Evolutionary conservation across 2,329 filamentous ascomycete genomes (phyloP).

Genomic region (Lachnellula arida): DNA sequence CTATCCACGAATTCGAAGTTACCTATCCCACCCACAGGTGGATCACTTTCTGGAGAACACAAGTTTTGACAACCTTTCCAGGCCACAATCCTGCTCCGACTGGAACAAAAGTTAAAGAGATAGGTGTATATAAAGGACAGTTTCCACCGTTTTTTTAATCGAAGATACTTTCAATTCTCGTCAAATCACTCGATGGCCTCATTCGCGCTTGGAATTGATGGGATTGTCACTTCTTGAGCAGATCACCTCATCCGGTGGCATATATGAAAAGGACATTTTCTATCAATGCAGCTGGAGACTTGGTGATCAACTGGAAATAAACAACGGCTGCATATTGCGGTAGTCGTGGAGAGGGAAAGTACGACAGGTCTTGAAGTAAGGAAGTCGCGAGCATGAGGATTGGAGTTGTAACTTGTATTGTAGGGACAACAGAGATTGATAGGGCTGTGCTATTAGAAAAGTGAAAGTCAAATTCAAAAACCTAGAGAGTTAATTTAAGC

Average conservation of each 20-base stretch:
- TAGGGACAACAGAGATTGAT: constrained; percentile 39
- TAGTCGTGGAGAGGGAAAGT: constrained; percentile 38
- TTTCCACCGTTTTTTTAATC: constrained; percentile 58
- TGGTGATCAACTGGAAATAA: constrained; percentile 43
- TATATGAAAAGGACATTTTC: constrained; percentile 42
- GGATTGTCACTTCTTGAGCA: constrained; percentile 36
- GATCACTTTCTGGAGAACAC: constrained; percentile 41
- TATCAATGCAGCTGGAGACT: constrained; percentile 38
- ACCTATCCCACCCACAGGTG: constrained; percentile 37
- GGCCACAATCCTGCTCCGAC: constrained; percentile 37
- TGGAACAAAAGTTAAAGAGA: constrained; percentile 49
- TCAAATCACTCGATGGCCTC: constrained; percentile 44
- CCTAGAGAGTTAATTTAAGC: background rate
- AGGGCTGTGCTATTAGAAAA: constrained; percentile 46
- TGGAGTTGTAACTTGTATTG: constrained; percentile 24
- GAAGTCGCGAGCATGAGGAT: constrained; percentile 40
- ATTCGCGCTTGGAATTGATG: constrained; percentile 33
- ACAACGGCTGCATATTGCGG: constrained; percentile 33
- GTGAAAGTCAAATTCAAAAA: constrained; percentile 22
- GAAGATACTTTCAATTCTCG: constrained; percentile 53
- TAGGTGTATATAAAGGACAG: constrained; percentile 50
- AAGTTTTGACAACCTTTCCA: constrained; percentile 45
- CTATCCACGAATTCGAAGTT: constrained; percentile 35
- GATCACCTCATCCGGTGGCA: constrained; percentile 40
- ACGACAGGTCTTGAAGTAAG: constrained; percentile 36